These are phyloP conservation scores for Taphrina confusa DNA, from an alignment of 1,139 yeast genomes.

Conservation along the genomic window DNA sequence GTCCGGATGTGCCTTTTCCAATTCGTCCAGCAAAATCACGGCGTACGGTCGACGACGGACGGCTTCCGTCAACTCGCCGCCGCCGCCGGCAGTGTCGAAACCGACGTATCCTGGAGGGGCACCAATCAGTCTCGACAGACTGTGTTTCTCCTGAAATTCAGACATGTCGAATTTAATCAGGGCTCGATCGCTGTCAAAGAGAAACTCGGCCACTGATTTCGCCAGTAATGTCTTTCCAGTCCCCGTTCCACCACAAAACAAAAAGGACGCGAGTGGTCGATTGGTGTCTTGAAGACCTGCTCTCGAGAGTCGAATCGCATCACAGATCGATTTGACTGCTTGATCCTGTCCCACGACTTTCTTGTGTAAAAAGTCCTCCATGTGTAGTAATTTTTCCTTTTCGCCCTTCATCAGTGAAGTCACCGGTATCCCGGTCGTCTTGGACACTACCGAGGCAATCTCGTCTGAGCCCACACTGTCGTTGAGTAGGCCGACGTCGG, in stretches of 20 bases:
- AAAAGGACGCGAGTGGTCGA: constrained; percentile 92
- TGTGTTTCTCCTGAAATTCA: constrained; percentile 92
- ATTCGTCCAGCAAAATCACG: constrained; percentile 89
- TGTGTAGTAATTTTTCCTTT: constrained; percentile 80
- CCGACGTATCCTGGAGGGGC: constrained; percentile 99
- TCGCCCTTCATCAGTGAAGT: constrained; percentile 90
- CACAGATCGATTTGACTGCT: constrained; percentile 83
- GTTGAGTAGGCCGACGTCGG: constrained; percentile 59
- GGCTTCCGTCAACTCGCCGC: constrained; percentile 93
- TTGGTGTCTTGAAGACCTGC: constrained; percentile 94
- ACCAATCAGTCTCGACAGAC: constrained; percentile 86
- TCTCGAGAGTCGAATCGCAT: constrained; percentile 92
- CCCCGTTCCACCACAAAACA: constrained; percentile 97
- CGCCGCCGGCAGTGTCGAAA: constrained; percentile 62
- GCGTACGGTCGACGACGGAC: constrained; percentile 93
- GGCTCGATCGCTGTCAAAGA: constrained; percentile 83
- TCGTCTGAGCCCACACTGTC: constrained; percentile 94
- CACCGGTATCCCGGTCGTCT: constrained; percentile 97
- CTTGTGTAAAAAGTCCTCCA: constrained; percentile 75
- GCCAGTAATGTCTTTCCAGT: constrained; percentile 97
- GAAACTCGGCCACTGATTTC: constrained; percentile 83
- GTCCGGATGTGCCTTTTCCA: constrained; percentile 95
- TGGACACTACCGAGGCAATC: constrained; percentile 84
- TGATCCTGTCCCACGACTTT: constrained; percentile 95
- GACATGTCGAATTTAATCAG: constrained; percentile 95